phyloP scores from a whole-genome alignment of 2,329 filamentous ascomycete genomes.

The Chrysosporium queenslandicum region DNA sequence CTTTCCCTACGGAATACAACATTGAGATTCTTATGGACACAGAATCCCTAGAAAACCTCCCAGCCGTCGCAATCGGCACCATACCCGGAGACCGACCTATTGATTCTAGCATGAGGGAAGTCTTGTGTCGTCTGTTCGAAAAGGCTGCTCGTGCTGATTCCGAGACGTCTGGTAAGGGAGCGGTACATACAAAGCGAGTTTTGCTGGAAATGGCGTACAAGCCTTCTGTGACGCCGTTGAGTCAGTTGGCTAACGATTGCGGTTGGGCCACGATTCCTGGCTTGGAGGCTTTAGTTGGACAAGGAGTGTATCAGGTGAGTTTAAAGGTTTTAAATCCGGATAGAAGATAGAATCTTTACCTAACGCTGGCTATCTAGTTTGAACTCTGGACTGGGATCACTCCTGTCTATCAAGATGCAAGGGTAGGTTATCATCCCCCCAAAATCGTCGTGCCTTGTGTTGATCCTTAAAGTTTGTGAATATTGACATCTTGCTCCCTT shows the following conservation, averaged over 20 bases:
- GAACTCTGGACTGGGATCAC: constrained; percentile 75
- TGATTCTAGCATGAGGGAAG: constrained; percentile 57
- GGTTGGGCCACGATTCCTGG: constrained; percentile 80
- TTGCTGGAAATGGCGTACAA: constrained; percentile 96
- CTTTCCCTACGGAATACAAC: constrained; percentile 65
- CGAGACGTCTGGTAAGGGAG: constrained; percentile 40
- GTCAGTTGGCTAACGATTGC: constrained; percentile 66
- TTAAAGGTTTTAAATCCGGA: constrained; percentile 3
- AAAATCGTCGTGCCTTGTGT: neutral
- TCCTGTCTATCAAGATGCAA: constrained; percentile 60
- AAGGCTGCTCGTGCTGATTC: constrained; percentile 15
- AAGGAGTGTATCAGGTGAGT: constrained; percentile 71
- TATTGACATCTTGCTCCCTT: neutral
- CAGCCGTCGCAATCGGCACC: constrained; percentile 71
- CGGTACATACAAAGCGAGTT: constrained; percentile 37
- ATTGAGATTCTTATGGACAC: constrained; percentile 53
- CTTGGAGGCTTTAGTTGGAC: constrained; percentile 76
- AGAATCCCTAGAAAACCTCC: constrained; percentile 45
- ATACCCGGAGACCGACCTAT: constrained; percentile 83
- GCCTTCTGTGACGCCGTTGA: constrained; percentile 69
- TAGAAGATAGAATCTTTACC: constrained; percentile 5
- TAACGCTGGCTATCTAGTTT: constrained; percentile 44
- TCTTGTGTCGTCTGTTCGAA: constrained; percentile 46
- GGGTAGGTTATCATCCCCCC: constrained; percentile 36
- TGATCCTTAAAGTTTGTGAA: too few species aligned